Evolutionary conservation across 2,329 filamentous ascomycete species (phyloP), one percentile per base, ranked within the genome.

Genomic region (Diaporthe eres): DNA sequence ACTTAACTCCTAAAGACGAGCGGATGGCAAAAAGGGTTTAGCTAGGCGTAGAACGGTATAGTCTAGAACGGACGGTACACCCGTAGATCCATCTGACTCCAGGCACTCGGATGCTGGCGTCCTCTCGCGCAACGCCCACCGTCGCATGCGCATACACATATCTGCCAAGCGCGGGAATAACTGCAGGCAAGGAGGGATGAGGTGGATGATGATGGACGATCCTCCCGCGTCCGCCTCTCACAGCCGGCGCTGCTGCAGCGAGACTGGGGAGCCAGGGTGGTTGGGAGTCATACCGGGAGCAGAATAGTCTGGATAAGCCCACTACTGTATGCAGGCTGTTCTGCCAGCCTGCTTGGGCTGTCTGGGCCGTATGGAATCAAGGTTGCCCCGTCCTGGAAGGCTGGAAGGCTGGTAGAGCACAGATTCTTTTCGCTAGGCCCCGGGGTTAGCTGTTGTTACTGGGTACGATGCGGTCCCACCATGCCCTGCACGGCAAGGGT

Each of bases 1-100:
- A 55, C 47, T 70, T 70, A 70, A 53, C 65, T 55, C 65, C 47
- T 70, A 70, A 70, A 8, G 15, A 42, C 65, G 65, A 70, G 65
- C 65, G 65, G 63, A 13, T n/a, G 37, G 25, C 22, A 15, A 22
- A 53, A 53, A 1, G 8, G 39, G 60, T 65, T 31, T 65, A 31
- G 44, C 47, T 49, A 19, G 34, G 8, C 34, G 34, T 34, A 34
- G 47, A 3, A 17, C 13, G 28, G 22, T 39, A 25, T 55, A 70
- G 65, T 37, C 22, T 42, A 37, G 65, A 25, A 34, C 51, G 42
- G 51, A 71, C 39, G 37, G 68, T 6, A 58, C 15, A 57, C n/a
- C 39, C 25, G 37, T 9, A 44, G 49, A 57, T 39, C 51, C 37
- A 60, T 44, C 51, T 44, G 42, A 60, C 57, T 47, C 71, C 49